A percentile compares a stretch with the other conserved stretches of the same genome.
Evolutionary conservation across 257 asterid genomes (phyloP).

Genomic region (Solanum paucissectum): DNA sequence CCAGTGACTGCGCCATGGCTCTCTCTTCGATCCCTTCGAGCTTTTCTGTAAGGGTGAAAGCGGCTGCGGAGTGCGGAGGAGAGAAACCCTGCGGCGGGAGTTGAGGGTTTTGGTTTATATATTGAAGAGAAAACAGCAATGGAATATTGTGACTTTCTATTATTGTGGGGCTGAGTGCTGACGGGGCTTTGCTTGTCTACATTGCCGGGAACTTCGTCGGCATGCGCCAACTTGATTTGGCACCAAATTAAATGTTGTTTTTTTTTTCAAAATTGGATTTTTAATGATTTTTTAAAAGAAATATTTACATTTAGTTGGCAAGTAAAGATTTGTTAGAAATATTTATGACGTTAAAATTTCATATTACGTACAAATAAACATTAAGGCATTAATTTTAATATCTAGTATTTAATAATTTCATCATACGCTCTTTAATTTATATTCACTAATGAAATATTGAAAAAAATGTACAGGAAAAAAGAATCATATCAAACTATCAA

Average conservation of each 20-base stretch:
- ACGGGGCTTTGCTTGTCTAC: conserved; percentile 12
- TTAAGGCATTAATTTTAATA: not conserved
- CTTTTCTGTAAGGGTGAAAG: not conserved
- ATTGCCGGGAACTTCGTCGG: conserved; percentile 9
- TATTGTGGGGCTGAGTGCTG: conserved; percentile 10
- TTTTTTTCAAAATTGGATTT: not conserved
- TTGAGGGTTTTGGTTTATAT: conserved; percentile 16
- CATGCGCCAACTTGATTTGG: not conserved
- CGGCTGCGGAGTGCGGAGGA: conserved; percentile 8
- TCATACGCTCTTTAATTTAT: not conserved
- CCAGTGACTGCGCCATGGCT: conserved; percentile 87
- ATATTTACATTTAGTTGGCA: not conserved
- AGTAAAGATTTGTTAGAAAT: not conserved
- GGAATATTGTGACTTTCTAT: not conserved
- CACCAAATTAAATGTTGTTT: not conserved
- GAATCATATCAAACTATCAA: not conserved
- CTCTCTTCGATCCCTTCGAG: not conserved
- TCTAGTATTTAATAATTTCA: not conserved
- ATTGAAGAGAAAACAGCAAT: not conserved
- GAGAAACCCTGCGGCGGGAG: conserved; percentile 26
- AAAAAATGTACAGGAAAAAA: too few species aligned
- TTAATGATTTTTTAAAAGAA: not conserved
- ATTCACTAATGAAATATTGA: not conserved
- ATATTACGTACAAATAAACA: not conserved
- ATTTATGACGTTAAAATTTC: not conserved